A percentile compares a stretch with the other conserved stretches of the same genome.
Conservation (phyloP, 192 early-diverging fungal species). For the Coemansia sp. region DNA sequence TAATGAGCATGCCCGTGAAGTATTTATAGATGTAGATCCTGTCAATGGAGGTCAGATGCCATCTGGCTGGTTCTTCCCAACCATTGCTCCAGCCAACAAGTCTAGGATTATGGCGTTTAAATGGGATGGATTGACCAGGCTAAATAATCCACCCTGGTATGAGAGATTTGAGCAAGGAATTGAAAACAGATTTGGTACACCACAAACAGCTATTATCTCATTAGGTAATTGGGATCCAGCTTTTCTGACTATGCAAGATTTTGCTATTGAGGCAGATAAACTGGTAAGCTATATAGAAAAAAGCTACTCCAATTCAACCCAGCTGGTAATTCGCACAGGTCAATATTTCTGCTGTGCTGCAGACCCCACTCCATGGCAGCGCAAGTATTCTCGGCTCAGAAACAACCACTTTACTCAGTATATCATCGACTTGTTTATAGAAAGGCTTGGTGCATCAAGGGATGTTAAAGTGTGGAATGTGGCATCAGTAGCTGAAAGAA, state of each 20-base stretch:
- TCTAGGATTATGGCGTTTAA: neutral
- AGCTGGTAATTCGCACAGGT: constrained; percentile 12
- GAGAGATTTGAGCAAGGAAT: constrained; percentile 18
- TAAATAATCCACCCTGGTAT: neutral
- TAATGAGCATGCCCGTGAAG: constrained; percentile 3
- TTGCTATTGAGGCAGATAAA: constrained; percentile 4
- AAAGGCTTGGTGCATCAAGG: neutral
- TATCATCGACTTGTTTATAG: constrained; percentile 1
- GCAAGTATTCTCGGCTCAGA: constrained; percentile 8
- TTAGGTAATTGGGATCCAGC: constrained; percentile 13
- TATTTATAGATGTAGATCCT: constrained; percentile 4
- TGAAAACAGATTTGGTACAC: constrained; percentile 1
- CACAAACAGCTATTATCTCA: constrained; percentile 10
- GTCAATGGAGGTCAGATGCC: neutral
- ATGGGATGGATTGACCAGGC: constrained; percentile 1
- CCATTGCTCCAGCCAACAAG: neutral
- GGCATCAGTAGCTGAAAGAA: constrained; percentile 3
- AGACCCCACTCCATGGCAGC: constrained; percentile 15
- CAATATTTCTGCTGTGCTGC: constrained; percentile 12
- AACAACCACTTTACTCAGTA: constrained; percentile 7
- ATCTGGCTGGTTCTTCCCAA: constrained; percentile 1
- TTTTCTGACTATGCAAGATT: neutral
- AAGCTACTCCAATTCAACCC: neutral
- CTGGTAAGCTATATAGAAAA: constrained; percentile 5
- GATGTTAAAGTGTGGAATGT: constrained; percentile 11